Conservation (phyloP, 75 land plant genomes). For the Pinus tabuliformis region DNA sequence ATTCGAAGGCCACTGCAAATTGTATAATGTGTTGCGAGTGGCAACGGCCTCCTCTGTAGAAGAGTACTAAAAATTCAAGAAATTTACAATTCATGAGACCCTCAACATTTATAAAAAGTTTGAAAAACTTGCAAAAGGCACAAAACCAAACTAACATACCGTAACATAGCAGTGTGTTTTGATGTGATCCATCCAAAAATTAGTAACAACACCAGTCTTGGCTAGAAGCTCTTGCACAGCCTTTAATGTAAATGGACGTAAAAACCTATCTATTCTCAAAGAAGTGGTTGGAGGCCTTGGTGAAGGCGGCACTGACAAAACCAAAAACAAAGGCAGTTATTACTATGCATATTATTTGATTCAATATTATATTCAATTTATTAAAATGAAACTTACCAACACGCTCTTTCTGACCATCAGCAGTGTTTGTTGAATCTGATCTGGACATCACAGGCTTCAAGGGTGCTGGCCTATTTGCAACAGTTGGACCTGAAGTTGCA, state of each 20-base stretch:
- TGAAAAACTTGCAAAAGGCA: background rate
- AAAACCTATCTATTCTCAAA: conserved; percentile 83
- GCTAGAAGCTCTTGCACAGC: conserved; percentile 90
- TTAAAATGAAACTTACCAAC: conserved; percentile 38
- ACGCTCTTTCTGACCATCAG: conserved; percentile 60
- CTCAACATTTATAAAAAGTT: background rate
- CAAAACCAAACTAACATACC: conserved; percentile 42
- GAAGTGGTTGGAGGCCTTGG: conserved; percentile 64
- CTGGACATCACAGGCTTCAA: conserved; percentile 26
- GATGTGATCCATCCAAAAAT: conserved; percentile 99
- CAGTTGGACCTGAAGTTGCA: conserved; percentile 20
- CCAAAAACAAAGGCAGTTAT: background rate
- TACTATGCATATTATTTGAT: background rate
- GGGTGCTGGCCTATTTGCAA: conserved; percentile 17
- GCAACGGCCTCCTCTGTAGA: conserved; percentile 85
- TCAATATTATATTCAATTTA: background rate
- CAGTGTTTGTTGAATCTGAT: conserved; percentile 51
- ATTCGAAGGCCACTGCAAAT: conserved; percentile 89
- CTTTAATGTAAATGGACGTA: conserved; percentile 96
- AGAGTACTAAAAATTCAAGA: conserved; percentile 62
- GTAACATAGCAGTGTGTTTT: conserved; percentile 98
- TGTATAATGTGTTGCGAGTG: conserved; percentile 90
- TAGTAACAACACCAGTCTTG: conserved; percentile 67
- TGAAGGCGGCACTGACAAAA: conserved; percentile 84
- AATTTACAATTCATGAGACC: background rate